Evolutionary conservation across 2,329 filamentous ascomycete species (phyloP).

Genomic region (Penicillium brasilianum): DNA sequence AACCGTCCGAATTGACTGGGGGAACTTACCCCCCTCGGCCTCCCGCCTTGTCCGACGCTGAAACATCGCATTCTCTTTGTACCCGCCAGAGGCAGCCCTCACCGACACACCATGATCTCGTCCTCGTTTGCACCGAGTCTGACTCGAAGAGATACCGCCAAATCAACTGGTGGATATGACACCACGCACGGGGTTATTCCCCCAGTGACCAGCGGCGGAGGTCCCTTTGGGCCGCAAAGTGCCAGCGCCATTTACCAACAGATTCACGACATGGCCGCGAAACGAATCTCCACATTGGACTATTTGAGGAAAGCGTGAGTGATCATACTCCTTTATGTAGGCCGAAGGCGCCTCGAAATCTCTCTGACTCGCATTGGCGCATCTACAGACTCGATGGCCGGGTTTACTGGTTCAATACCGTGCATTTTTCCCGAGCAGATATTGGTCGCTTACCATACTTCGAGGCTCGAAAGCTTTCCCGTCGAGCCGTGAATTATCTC

Average conservation of each 20-base stretch:
- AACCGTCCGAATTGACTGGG: not conserved
- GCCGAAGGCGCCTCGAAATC: not conserved
- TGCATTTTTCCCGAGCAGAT: slow-evolving; percentile 85
- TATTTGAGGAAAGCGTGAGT: slow-evolving; percentile 90
- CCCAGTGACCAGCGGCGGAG: slow-evolving; percentile 38
- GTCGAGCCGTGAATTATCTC: slow-evolving; percentile 91
- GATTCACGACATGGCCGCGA: slow-evolving; percentile 84
- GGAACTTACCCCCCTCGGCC: not conserved
- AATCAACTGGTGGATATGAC: slow-evolving; percentile 40
- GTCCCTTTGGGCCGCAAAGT: slow-evolving; percentile 52
- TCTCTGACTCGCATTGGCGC: not conserved
- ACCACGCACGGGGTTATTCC: slow-evolving; percentile 31
- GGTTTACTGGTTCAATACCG: slow-evolving; percentile 97
- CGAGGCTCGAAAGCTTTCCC: slow-evolving; percentile 79
- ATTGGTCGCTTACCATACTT: slow-evolving; percentile 84
- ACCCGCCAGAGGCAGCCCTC: not conserved
- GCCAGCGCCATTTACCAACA: slow-evolving; percentile 65
- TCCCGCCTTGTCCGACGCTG: not conserved
- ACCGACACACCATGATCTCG: slow-evolving; percentile 37
- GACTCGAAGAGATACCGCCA: slow-evolving; percentile 42
- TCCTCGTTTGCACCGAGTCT: slow-evolving; percentile 41
- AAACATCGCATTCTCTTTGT: slow-evolving; percentile 4
- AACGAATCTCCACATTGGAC: slow-evolving; percentile 91
- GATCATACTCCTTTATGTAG: not conserved
- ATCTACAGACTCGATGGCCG: slow-evolving; percentile 79